Evolutionary conservation across 2,329 filamentous ascomycete species (phyloP).

Genomic region (Sporothrix euskadiensis): DNA sequence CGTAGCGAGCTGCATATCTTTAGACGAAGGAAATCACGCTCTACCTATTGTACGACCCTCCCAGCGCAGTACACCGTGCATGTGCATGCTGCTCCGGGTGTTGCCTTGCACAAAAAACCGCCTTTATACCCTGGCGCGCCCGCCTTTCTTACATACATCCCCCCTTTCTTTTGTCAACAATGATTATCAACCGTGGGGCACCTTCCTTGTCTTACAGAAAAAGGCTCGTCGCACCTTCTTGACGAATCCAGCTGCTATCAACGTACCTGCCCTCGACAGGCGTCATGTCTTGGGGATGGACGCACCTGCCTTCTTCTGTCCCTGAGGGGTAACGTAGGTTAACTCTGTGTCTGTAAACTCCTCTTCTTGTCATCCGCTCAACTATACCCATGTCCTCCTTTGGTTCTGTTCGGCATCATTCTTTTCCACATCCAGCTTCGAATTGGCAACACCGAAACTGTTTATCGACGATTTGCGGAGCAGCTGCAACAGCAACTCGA

Average conservation of each 20-base stretch:
- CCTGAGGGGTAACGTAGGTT: too few species aligned
- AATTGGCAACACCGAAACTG: not conserved
- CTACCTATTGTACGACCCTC: not conserved
- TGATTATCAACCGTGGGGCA: not conserved
- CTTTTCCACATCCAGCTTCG: not conserved
- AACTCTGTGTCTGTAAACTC: not conserved
- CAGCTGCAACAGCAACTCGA: not conserved
- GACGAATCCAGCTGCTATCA: not conserved
- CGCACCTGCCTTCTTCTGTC: not conserved
- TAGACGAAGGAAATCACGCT: not conserved
- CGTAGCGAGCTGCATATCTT: constrained; percentile 12
- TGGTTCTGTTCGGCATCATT: not conserved
- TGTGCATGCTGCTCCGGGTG: constrained; percentile 20
- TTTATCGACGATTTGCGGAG: not conserved
- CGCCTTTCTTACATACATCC: not conserved
- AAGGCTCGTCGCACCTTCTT: not conserved
- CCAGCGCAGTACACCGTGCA: not conserved
- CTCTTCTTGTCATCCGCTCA: not conserved
- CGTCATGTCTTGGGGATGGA: not conserved
- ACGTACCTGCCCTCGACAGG: not conserved
- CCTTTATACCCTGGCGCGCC: not conserved
- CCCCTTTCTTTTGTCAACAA: not conserved
- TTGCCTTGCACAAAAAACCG: constrained; percentile 17
- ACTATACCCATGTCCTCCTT: not conserved
- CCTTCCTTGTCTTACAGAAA: not conserved